A percentile compares a stretch with the other conserved stretches of the same genome.
phyloP scores from a whole-genome alignment of 2,329 filamentous ascomycete species.

The Fusarium anguioides region DNA sequence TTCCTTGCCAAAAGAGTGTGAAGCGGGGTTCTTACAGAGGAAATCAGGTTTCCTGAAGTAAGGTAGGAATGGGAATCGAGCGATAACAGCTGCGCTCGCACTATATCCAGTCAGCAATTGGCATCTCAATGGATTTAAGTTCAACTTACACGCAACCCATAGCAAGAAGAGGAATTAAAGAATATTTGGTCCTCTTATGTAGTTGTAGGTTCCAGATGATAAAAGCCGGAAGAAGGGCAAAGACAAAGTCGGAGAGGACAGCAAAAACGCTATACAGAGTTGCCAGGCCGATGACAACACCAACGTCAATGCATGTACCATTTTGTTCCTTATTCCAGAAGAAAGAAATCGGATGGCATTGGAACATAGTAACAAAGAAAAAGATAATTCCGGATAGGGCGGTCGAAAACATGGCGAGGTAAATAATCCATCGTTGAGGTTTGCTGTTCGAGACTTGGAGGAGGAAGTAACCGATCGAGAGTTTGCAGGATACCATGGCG shows the following conservation, averaged over 20 bases:
- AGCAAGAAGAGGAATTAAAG: slow-evolving; percentile 62
- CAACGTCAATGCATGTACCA: slow-evolving; percentile 45
- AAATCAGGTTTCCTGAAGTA: slow-evolving; percentile 52
- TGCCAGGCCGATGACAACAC: slow-evolving; percentile 59
- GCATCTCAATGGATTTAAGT: no score
- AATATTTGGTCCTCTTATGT: slow-evolving; percentile 58
- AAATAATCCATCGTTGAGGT: slow-evolving; percentile 41
- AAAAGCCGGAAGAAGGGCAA: slow-evolving; percentile 61
- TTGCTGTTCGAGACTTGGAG: slow-evolving; percentile 46
- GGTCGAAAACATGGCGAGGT: slow-evolving; percentile 45
- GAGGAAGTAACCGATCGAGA: slow-evolving; percentile 52
- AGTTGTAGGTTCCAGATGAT: slow-evolving; percentile 66
- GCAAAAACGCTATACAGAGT: slow-evolving; percentile 60
- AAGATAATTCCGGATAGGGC: slow-evolving; percentile 45
- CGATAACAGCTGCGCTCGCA: slow-evolving; percentile 54
- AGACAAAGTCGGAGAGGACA: slow-evolving; percentile 58
- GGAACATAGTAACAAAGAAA: slow-evolving; percentile 48
- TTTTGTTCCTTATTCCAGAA: slow-evolving; percentile 45
- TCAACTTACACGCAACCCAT: slow-evolving; percentile 61
- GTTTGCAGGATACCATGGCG: slow-evolving; percentile 47
- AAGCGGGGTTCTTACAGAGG: slow-evolving; percentile 46
- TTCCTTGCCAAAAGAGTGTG: accelerated
- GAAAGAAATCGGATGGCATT: slow-evolving; percentile 45
- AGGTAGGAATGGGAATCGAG: slow-evolving; percentile 51
- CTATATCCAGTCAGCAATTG: slow-evolving; percentile 41